Evolutionary conservation across 2,329 filamentous ascomycete genomes (phyloP).

Genomic region (Cladobotryum mycophilum): DNA sequence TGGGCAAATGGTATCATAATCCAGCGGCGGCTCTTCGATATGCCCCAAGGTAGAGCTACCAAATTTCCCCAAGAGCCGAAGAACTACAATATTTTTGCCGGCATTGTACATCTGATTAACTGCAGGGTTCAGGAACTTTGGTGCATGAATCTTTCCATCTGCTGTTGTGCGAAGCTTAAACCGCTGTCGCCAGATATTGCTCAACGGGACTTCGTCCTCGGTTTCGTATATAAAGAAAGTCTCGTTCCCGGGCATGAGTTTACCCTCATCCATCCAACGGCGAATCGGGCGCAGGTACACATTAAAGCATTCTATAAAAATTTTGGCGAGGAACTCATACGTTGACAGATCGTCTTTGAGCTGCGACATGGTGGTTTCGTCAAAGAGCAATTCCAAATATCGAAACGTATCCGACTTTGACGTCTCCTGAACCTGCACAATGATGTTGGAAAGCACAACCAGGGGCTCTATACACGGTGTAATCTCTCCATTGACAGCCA

Average conservation of each 20-base stretch:
- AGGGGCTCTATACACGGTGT: slow-evolving; percentile 48
- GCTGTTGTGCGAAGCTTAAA: slow-evolving; percentile 60
- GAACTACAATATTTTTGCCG: slow-evolving; percentile 80
- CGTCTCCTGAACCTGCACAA: slow-evolving; percentile 49
- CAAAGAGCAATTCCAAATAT: slow-evolving; percentile 74
- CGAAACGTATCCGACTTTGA: slow-evolving; percentile 53
- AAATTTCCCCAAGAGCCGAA: slow-evolving; percentile 63
- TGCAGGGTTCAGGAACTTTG: slow-evolving; percentile 66
- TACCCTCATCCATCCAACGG: slow-evolving; percentile 78
- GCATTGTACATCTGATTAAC: slow-evolving; percentile 72
- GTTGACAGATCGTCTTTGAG: slow-evolving; percentile 55
- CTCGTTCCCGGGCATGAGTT: slow-evolving; percentile 57
- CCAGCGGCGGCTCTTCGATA: slow-evolving; percentile 40
- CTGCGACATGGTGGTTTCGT: slow-evolving; percentile 63
- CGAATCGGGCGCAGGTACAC: slow-evolving; percentile 76
- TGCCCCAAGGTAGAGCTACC: slow-evolving; percentile 26
- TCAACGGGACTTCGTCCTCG: slow-evolving; percentile 48
- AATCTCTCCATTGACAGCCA: slow-evolving; percentile 55
- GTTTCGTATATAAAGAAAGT: slow-evolving; percentile 69
- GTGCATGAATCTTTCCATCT: slow-evolving; percentile 58
- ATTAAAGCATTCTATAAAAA: slow-evolving; percentile 77
- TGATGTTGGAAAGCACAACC: slow-evolving; percentile 53
- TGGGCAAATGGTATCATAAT: slow-evolving; percentile 52
- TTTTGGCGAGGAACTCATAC: slow-evolving; percentile 57
- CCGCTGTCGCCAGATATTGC: slow-evolving; percentile 69